Evolutionary conservation across 257 asterid genomes (phyloP), one percentile per base, ranked within the genome.

Genomic region (Mitragyna speciosa): DNA sequence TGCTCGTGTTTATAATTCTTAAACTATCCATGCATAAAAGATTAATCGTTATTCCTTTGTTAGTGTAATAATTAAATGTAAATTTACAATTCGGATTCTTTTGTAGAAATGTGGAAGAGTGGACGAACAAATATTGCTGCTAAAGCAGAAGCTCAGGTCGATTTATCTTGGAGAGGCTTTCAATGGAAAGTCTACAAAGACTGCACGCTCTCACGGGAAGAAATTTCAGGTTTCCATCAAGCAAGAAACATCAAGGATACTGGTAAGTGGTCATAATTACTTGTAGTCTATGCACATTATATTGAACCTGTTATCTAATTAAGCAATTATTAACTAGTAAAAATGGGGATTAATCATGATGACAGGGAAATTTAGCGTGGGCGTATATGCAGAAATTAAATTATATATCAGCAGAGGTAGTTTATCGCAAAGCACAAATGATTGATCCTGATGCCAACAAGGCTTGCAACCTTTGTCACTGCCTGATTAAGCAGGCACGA

Each of bases 131-230:
- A 94, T 94, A 79, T 78, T 28, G 78, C 79, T 94, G 70, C 89
- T 94, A n/a, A 94, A 94, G 82, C 91, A 86, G 85, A 94, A 94
- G 90, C 93, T 94, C 9, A 87, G 91, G 77, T 45, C 82, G 84
- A 92, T 94, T 76, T 91, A 94, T 48, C 84, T 84, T 78, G 98
- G 98, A 41, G 89, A 89, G 77, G 95, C 92, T n/a, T 94, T 94
- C 89, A 92, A 94, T 76, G 97, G 98, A 33, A 92, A 84, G 77
- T 91, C 92, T 7, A 92, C 97, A 12, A 94, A 92, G 84, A 92
- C 97, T n/a, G 98, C 98, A 0, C 91, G 96, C 2, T 92, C 98
- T 36, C 98, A 89, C 71, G 98, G 98, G 51, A 94, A 94, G 90
- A 94, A 94, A 84, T 91, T 94, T 82, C 98, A 91, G 72, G 98